Conservation (phyloP, 345 rosid species). For the Turnera subulata region DNA sequence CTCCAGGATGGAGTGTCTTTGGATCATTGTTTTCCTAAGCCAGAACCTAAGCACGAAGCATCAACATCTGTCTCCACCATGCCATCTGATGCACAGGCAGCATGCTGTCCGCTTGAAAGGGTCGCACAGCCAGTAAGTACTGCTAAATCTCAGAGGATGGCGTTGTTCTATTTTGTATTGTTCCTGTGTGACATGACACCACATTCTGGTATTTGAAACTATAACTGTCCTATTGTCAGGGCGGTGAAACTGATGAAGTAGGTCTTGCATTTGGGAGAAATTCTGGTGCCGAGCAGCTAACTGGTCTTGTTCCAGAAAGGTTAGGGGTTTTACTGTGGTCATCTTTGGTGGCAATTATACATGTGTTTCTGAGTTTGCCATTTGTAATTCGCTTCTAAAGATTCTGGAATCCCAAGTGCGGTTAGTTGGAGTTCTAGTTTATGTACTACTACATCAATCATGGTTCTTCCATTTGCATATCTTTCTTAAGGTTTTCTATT, state of each 20-base stretch:
- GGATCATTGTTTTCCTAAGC: slow-evolving; percentile 28
- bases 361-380: neutral
- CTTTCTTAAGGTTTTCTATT: no score
- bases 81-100: slow-evolving; percentile 25
- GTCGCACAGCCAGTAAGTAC: slow-evolving; percentile 34
- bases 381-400: neutral
- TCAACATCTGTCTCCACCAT: slow-evolving; percentile 23
- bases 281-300: slow-evolving; percentile 28
- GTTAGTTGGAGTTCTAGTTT: neutral
- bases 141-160: neutral
- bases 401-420: no score
- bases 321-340: slow-evolving; percentile 18
- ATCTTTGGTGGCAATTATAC: neutral
- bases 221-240: slow-evolving; percentile 37
- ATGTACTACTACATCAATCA: neutral
- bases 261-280: slow-evolving; percentile 22
- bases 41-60: slow-evolving; percentile 24
- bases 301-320: slow-evolving; percentile 53
- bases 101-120: slow-evolving; percentile 26
- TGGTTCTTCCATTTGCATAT: no score
- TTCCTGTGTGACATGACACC: no score
- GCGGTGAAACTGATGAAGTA: slow-evolving; percentile 33
- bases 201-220: slow-evolving; percentile 18
- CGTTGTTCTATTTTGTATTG: no score
- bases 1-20: slow-evolving; percentile 22